phyloP scores from a whole-genome alignment of 2,329 filamentous ascomycete species.

The Diaporthe amygdali region DNA sequence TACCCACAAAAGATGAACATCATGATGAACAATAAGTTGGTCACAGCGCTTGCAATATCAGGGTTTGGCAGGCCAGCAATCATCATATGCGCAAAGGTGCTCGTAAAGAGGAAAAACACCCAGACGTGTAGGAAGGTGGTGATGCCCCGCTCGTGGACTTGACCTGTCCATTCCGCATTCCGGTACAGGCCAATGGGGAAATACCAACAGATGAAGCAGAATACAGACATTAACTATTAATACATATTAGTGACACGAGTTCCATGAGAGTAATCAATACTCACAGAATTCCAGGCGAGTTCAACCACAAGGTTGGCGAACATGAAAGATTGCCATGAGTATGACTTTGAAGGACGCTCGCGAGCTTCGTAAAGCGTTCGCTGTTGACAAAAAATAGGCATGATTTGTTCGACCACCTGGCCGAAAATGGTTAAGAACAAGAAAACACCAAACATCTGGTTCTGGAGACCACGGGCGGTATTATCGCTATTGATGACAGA shows the following conservation, averaged over 20 bases:
- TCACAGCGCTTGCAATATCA: conserved; percentile 70
- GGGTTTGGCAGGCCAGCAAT: conserved; percentile 70
- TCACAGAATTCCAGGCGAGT: conserved; percentile 74
- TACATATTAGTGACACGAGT: too few species aligned
- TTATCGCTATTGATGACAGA: conserved; percentile 66
- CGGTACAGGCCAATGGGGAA: conserved; percentile 70
- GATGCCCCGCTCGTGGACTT: conserved; percentile 61
- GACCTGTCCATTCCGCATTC: conserved; percentile 58
- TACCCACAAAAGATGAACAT: conserved; percentile 65
- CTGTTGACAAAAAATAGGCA: conserved; percentile 74
- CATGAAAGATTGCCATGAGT: conserved; percentile 73
- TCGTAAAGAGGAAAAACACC: conserved; percentile 70
- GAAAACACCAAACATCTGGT: conserved; percentile 74
- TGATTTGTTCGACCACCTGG: conserved; percentile 67
- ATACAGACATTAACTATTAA: conserved; percentile 55
- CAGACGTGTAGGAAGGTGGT: conserved; percentile 71
- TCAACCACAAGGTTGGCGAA: conserved; percentile 72
- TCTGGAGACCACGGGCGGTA: conserved; percentile 69
- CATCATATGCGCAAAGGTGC: conserved; percentile 68
- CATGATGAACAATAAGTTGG: conserved; percentile 68
- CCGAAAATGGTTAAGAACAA: conserved; percentile 73
- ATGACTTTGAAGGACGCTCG: conserved; percentile 71
- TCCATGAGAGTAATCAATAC: too few species aligned
- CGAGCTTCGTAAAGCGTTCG: conserved; percentile 72
- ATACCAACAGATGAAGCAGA: conserved; percentile 73